A percentile compares a stretch with the other conserved stretches of the same genome.
phyloP scores from a whole-genome alignment of 2,329 filamentous ascomycete species.

The Ilyonectria sp. region DNA sequence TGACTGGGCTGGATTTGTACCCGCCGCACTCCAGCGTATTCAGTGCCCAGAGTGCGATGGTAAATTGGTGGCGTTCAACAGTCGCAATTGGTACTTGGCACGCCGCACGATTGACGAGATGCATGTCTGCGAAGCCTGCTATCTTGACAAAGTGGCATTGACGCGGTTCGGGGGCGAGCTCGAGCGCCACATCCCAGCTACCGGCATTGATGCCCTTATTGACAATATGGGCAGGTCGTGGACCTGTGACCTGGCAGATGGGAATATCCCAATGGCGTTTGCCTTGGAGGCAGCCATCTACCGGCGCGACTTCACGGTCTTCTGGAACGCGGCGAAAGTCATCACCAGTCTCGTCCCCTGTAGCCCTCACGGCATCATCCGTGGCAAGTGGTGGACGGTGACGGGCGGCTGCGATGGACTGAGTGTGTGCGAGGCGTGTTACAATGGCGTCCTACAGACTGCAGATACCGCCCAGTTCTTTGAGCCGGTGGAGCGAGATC shows the following conservation, averaged over 20 bases:
- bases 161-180: conserved; percentile 51
- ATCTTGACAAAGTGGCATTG: conserved; percentile 51
- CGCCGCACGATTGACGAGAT: conserved; percentile 46
- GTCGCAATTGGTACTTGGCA: conserved; percentile 47
- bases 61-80: conserved; percentile 39
- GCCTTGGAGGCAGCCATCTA: conserved; percentile 48
- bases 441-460: conserved; percentile 49
- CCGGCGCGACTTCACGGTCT: conserved; percentile 45
- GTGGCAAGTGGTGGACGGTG: conserved; percentile 55
- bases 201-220: conserved; percentile 45
- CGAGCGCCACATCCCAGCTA: conserved; percentile 32
- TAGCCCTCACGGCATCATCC: conserved; percentile 45
- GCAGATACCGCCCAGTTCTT: conserved; percentile 49
- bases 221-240: conserved; percentile 39
- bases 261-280: conserved; percentile 40
- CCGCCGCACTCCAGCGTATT: conserved; percentile 40
- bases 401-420: conserved; percentile 40
- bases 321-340: conserved; percentile 45
- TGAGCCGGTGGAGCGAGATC: conserved; percentile 37
- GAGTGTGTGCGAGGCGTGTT: conserved; percentile 54
- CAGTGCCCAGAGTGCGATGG: conserved; percentile 50
- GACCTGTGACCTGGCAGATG: conserved; percentile 46
- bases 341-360: conserved; percentile 47
- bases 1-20: conserved; percentile 53
- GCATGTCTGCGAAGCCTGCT: conserved; percentile 54